Percentiles rank a stretch among this genome's conserved stretches.
Conservation (phyloP, 768 basidiomycete species). For the Gyrodon lividus region DNA sequence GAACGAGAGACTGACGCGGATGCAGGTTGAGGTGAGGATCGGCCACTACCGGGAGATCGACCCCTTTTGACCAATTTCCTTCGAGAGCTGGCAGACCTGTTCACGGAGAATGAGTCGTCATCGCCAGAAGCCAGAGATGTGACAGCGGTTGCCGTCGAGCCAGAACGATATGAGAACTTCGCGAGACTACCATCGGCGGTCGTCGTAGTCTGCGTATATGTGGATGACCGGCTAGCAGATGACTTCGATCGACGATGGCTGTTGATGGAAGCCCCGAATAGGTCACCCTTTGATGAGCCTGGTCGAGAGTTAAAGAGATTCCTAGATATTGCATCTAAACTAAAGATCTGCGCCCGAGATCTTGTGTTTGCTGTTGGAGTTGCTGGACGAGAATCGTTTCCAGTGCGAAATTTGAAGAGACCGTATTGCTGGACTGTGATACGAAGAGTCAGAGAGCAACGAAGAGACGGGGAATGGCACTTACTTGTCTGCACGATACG, state of each 20-base stretch:
- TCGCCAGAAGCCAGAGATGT: slow-evolving; percentile 63
- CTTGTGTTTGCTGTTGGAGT: slow-evolving; percentile 83
- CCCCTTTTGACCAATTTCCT: slow-evolving; percentile 46
- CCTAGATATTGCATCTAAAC: slow-evolving; percentile 85
- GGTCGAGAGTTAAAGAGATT: slow-evolving; percentile 78
- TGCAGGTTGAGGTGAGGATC: slow-evolving; percentile 35
- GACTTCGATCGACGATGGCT: slow-evolving; percentile 64
- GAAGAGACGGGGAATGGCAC: slow-evolving; percentile 23
- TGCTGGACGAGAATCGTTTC: slow-evolving; percentile 71
- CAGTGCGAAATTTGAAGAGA: slow-evolving; percentile 83
- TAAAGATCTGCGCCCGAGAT: slow-evolving; percentile 77
- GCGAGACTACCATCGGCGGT: slow-evolving; percentile 66
- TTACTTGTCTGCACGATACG: slow-evolving; percentile 81
- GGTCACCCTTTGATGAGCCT: slow-evolving; percentile 67
- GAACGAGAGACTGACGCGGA: slow-evolving; percentile 42
- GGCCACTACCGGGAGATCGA: slow-evolving; percentile 40
- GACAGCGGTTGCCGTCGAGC: slow-evolving; percentile 61
- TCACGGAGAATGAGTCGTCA: slow-evolving; percentile 54
- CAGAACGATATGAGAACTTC: slow-evolving; percentile 71
- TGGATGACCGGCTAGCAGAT: slow-evolving; percentile 68
- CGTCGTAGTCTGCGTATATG: slow-evolving; percentile 66
- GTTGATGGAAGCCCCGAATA: slow-evolving; percentile 73
- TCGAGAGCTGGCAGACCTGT: slow-evolving; percentile 44
- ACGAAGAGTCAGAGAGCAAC: not conserved
- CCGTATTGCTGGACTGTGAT: slow-evolving; percentile 80